These are phyloP conservation scores for Trichoderma polysporum DNA, from an alignment of 2,329 filamentous ascomycete species.

Conservation along the genomic window DNA sequence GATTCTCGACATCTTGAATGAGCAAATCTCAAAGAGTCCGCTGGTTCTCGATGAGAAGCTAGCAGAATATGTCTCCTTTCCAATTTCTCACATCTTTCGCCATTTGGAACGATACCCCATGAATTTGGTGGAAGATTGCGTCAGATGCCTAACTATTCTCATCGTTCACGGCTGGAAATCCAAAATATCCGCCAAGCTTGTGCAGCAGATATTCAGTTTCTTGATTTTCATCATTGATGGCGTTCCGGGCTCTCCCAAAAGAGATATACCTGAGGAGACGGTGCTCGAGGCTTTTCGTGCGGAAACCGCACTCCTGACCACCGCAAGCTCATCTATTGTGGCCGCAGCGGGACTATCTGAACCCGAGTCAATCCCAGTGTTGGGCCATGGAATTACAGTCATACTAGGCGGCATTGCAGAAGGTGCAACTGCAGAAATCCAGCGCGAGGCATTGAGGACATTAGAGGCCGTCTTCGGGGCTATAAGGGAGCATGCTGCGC, in stretches of 20 bases:
- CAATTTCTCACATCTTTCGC: constrained; percentile 81
- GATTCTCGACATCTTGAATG: constrained; percentile 47
- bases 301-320: constrained; percentile 63
- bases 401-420: constrained; percentile 72
- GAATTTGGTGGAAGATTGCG: constrained; percentile 69
- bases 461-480: constrained; percentile 61
- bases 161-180: constrained; percentile 77
- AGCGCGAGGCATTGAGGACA: constrained; percentile 66
- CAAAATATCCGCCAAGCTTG: constrained; percentile 68
- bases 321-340: constrained; percentile 51
- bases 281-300: constrained; percentile 69
- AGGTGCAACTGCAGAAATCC: constrained; percentile 64
- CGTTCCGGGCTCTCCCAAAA: constrained; percentile 53
- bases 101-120: constrained; percentile 70
- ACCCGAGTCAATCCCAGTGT: constrained; percentile 65
- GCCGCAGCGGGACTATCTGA: constrained; percentile 52
- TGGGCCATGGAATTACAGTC: constrained; percentile 80
- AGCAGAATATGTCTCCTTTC: constrained; percentile 94
- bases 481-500: constrained; percentile 68
- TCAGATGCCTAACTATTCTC: constrained; percentile 73
- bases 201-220: constrained; percentile 81
- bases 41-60: constrained; percentile 71
- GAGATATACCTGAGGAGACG: constrained; percentile 68
- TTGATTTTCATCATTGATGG: constrained; percentile 79
- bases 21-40: constrained; percentile 44